phyloP scores from a whole-genome alignment of 495 filamentous ascomycete genomes.

The Filosporella fistucella region DNA sequence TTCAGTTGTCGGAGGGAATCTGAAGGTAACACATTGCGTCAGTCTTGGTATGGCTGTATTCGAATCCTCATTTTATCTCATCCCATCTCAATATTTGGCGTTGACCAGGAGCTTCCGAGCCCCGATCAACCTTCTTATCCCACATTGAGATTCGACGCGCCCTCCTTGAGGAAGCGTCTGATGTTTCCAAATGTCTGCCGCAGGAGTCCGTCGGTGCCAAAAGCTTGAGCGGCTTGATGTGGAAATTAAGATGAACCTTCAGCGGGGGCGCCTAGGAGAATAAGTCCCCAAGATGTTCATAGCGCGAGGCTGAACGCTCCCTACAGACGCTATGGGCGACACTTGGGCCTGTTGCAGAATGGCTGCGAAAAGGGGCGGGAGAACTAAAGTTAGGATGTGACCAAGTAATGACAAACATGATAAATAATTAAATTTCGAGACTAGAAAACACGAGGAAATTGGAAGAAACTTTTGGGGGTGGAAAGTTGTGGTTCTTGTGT shows the following conservation, averaged over 20 bases:
- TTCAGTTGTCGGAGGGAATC: not conserved
- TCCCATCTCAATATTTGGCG: no score
- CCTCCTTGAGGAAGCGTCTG: not conserved
- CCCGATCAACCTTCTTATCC: not conserved
- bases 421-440: no score
- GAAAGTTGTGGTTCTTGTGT: no score
- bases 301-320: slow-evolving; percentile 7
- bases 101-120: no score
- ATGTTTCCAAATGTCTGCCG: not conserved
- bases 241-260: slow-evolving; percentile 7
- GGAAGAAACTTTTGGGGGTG: no score
- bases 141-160: no score
- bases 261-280: slow-evolving; percentile 2
- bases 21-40: slow-evolving; percentile 1
- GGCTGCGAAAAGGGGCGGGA: no score
- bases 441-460: no score
- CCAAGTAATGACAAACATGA: no score
- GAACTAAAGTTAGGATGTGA: no score
- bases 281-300: not conserved
- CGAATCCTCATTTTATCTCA: no score
- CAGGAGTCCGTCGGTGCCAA: not conserved
- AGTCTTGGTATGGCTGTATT: no score
- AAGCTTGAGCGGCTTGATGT: slow-evolving; percentile 4
- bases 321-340: not conserved
- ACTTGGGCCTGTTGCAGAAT: not conserved